These are phyloP conservation scores for Pleurotus tuoliensis DNA, from an alignment of 768 basidiomycete species.

Conservation along the genomic window DNA sequence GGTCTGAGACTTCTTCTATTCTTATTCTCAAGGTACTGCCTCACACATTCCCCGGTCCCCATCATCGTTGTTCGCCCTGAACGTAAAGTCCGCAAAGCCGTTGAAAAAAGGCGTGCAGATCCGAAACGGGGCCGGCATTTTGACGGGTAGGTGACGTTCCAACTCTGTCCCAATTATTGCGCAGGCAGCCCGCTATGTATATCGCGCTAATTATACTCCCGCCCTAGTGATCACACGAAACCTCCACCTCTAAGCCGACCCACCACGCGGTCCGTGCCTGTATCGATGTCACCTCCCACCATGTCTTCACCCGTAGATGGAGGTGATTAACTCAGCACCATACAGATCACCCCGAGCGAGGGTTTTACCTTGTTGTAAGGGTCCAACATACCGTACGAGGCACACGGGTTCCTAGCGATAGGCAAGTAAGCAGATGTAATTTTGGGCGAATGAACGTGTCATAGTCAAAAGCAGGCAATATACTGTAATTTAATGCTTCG, in stretches of 20 bases:
- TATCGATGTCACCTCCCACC: neutral
- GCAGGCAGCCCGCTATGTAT: neutral
- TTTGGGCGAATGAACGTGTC: no score
- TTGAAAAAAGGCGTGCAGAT: slow-evolving; percentile 83
- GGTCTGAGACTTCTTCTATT: neutral
- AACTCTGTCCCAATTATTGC: neutral
- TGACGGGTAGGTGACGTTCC: slow-evolving; percentile 27
- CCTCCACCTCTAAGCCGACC: neutral
- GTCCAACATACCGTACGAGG: no score
- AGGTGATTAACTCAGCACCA: neutral
- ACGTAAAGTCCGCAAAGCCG: slow-evolving; percentile 77
- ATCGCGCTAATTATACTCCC: neutral
- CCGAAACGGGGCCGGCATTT: slow-evolving; percentile 87
- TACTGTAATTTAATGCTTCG: no score
- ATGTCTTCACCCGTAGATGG: slow-evolving; percentile 1
- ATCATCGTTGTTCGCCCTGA: slow-evolving; percentile 94
- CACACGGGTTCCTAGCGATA: no score
- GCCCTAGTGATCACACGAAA: neutral
- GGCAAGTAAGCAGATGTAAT: no score
- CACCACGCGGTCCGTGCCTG: neutral
- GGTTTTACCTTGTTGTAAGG: no score
- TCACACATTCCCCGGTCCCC: slow-evolving; percentile 91
- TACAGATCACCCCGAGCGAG: no score
- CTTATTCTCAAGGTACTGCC: slow-evolving; percentile 54
- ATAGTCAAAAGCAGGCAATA: no score